phyloP scores from a whole-genome alignment of 75 land plant species.

The Pinus taeda region DNA sequence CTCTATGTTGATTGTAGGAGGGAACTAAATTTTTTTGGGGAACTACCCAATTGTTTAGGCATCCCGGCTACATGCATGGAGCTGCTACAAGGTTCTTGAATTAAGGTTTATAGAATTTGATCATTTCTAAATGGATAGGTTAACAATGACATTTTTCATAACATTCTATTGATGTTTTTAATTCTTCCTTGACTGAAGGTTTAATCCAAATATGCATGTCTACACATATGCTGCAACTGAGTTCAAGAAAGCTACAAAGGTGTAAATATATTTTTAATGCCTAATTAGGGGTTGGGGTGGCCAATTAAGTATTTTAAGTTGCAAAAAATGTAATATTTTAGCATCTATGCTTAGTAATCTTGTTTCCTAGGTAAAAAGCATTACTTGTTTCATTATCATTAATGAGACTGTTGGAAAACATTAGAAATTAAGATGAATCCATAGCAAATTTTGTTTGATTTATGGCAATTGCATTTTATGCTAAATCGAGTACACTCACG shows the following conservation, averaged over 20 bases:
- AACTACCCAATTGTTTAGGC: constrained; percentile 89
- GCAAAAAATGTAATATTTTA: too few species aligned
- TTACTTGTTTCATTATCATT: not conserved
- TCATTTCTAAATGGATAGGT: not conserved
- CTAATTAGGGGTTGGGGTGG: too few species aligned
- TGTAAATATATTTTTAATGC: constrained; percentile 4
- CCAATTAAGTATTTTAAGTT: too few species aligned
- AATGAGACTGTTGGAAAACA: not conserved
- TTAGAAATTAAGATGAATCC: not conserved
- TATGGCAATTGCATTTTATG: too few species aligned
- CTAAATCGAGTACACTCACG: not conserved
- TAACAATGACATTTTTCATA: not conserved
- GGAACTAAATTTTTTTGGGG: constrained; percentile 87
- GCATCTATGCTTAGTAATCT: not conserved
- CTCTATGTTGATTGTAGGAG: constrained; percentile 23
- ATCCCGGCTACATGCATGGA: constrained; percentile 98
- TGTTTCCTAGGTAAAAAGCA: not conserved
- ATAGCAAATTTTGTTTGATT: too few species aligned
- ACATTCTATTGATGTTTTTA: not conserved
- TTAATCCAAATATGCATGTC: constrained; percentile 73
- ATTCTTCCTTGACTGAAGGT: constrained; percentile 6
- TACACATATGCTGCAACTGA: constrained; percentile 95
- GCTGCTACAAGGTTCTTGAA: constrained; percentile 78
- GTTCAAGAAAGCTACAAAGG: constrained; percentile 98
- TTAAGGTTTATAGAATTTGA: not conserved